Percentiles rank a stretch among this genome's conserved stretches.
phyloP scores from a whole-genome alignment of 768 basidiomycete genomes.

The Gelatoporia subvermispora region DNA sequence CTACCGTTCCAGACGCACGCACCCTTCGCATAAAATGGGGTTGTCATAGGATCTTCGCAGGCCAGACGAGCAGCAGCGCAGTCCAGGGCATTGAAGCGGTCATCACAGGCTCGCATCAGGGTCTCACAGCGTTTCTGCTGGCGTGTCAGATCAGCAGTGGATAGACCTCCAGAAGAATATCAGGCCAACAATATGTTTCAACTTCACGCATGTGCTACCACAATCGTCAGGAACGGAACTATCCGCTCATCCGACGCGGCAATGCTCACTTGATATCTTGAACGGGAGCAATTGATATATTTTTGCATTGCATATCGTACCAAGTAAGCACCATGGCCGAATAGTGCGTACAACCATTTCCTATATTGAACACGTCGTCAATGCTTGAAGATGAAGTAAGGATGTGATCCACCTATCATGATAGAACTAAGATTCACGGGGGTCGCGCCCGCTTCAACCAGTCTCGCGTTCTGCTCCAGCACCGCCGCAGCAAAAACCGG shows the following conservation, averaged over 20 bases:
- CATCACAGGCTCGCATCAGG: background rate
- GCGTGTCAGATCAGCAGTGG: conserved; percentile 31
- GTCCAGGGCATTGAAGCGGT: background rate
- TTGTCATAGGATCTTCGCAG: background rate
- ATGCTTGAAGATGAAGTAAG: background rate
- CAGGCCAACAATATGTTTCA: conserved; percentile 38
- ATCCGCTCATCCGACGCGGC: too few relatives aligned
- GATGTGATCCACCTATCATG: conserved; percentile 44
- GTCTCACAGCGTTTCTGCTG: conserved; percentile 1
- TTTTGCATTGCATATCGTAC: conserved; percentile 48
- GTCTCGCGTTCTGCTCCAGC: conserved; percentile 41
- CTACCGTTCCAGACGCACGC: background rate
- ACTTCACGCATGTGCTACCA: conserved; percentile 30
- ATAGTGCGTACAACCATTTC: conserved; percentile 42
- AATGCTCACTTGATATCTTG: conserved; percentile 40
- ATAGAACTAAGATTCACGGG: conserved; percentile 47
- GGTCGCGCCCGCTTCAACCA: conserved; percentile 39
- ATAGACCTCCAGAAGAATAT: conserved; percentile 34
- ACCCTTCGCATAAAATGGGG: too few relatives aligned
- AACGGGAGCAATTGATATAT: conserved; percentile 38
- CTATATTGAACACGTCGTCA: conserved; percentile 15
- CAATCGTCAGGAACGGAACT: too few relatives aligned
- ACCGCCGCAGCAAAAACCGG: conserved; percentile 46
- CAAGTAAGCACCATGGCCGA: conserved; percentile 35
- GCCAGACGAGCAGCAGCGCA: too few relatives aligned